Conservation (phyloP, 371 early-diverging fungal genomes). For the Lichtheimia hyalospora region DNA sequence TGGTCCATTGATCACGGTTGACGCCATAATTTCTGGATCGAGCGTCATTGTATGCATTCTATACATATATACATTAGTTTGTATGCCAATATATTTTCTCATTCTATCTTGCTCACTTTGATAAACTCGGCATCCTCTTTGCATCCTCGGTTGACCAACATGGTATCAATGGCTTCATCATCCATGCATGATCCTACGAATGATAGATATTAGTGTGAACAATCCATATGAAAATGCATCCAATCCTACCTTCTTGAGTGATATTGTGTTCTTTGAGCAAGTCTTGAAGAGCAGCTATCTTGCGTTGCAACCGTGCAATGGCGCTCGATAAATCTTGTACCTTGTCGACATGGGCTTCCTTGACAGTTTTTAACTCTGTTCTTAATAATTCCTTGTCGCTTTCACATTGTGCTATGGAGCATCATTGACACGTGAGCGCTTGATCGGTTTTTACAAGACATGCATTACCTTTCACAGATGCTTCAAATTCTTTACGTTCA, state of each 20-base stretch:
- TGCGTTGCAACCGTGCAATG: conserved; percentile 25
- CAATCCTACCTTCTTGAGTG: conserved; percentile 28
- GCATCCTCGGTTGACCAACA: conserved; percentile 3
- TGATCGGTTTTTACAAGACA: background rate
- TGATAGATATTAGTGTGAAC: background rate
- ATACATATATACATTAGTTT: background rate
- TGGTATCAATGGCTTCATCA: conserved; percentile 5
- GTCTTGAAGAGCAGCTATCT: conserved; percentile 13
- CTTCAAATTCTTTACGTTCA: conserved; percentile 33
- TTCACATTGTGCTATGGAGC: conserved; percentile 28
- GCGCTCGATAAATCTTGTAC: conserved; percentile 27
- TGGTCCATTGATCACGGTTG: background rate
- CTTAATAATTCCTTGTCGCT: conserved; percentile 26
- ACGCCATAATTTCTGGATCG: conserved; percentile 1
- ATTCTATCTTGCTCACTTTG: conserved; percentile 21
- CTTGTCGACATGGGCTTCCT: conserved; percentile 36
- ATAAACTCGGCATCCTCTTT: conserved; percentile 38
- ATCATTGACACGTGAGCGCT: background rate
- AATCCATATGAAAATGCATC: background rate
- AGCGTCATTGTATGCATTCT: conserved; percentile 20
- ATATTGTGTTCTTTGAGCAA: conserved; percentile 24
- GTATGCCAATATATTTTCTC: conserved; percentile 31
- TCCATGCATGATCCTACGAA: conserved; percentile 7
- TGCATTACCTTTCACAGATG: conserved; percentile 23
- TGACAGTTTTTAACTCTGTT: conserved; percentile 30